Evolutionary conservation across 345 rosid genomes (phyloP), one percentile per base, ranked within the genome.

Genomic region (Salix viminalis): DNA sequence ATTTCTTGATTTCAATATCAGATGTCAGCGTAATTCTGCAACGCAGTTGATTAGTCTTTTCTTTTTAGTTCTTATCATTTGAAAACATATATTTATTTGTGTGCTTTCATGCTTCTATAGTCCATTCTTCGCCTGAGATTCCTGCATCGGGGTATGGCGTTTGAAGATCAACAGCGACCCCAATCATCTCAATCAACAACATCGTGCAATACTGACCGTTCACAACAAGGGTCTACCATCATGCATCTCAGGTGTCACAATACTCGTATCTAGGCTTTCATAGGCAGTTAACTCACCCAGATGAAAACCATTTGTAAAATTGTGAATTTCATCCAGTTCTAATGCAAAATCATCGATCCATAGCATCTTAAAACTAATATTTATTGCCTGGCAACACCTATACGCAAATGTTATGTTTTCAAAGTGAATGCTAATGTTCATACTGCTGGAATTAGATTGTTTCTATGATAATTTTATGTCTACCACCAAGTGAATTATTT

Each of bases 121-220:
- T 83, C 97, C 7, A 74, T 86, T 80, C 95, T 94, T 75, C 87
- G 88, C 80, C 80, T 91, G 44, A 88, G 89, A 75, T 79, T 84
- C 78, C 85, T 88, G 28, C 89, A 87, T 46, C 89, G 92, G 1
- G 87, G 90, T 73, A 16, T 66, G 75, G 89, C 85, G 2, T 81
- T 84, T 75, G 91, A 84, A 78, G 87, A 80, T 69, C 86, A 74
- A 67, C 86, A 68, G 30, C 86, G 85, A 8, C 80, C 73, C 26
- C 84, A 60, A 67, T 66, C 83, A 23, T 34, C 41, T 72, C 71
- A n/a, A 58, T 67, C 39, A 19, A 50, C 69, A 19, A 36, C 72
- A 50, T 71, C 48, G 50, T 71, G 85, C 50, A 83, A 77, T 50
- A 58, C 75, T 66, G 85, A 66, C 54, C 79, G 84, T 13, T 41